Base-by-base conservation (phyloP, 2,329 filamentous ascomycete genomes). In the Fusarium praegraminearum region DNA sequence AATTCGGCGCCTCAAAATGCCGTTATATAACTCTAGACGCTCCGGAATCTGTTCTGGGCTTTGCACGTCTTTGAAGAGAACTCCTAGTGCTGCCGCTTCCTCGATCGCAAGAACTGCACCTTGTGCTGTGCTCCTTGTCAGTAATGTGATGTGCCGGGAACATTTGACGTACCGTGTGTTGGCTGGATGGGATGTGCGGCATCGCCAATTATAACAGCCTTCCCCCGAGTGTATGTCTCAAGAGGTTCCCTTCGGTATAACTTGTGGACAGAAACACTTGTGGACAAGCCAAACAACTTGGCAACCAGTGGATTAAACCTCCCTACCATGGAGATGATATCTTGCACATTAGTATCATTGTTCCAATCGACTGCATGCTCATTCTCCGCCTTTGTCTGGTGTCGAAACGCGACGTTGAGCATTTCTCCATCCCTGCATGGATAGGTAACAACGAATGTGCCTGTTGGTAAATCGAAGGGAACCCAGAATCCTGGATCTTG, bases 401-500 rank as follows among this genome's bases (percentile, higher is more conserved):
- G 60, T 2, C n/a, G 12, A 10, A 56, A 56, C 0, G 60, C 49
- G 0, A 63, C 8, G 6, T 63, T 63, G 5, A 63, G 57, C 43
- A 63, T 63, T 0, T 47, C 44, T 1, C 9, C 20, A 4, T 62
- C 26, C 1, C 60, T 15, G 1, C 60, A 63, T 1, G 60, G 60
- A 9, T 63, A 63, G 0, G 57, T 62, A 0, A 63, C 60, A 3
- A 56, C 22, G 1, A 62, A 63, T 0, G 49, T 62, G 0, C 43
- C 60, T 0, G 49, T 62, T 0, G 49, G 30, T 0, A 57, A 32
- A 0, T 64, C 61, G 11, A 63, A 63, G 0, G 57, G 61, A 0
- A 62, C 61, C 61, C 61, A 63, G 7, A 63, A 63, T 0, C 61
- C 61, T 1, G 57, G 43, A 2, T 40, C 45, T 44, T 49, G 43